Conservation (phyloP, 805 yeast genomes). For the Suhomyces sp. region DNA sequence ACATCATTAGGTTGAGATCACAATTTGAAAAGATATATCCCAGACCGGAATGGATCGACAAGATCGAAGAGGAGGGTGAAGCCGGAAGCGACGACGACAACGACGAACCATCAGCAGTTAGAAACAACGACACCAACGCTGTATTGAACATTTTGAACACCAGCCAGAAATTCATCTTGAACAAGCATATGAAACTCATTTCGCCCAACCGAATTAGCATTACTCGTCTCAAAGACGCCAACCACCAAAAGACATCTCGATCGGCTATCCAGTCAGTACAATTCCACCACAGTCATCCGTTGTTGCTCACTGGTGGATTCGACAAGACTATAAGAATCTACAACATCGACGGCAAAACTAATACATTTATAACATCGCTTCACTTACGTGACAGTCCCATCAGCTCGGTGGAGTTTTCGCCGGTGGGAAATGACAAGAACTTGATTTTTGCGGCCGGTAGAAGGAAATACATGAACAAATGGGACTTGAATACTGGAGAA, state of each 20-base stretch:
- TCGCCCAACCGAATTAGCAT: slow-evolving; percentile 73
- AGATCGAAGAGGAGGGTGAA: slow-evolving; percentile 34
- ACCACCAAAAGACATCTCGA: slow-evolving; percentile 60
- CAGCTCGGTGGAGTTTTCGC: slow-evolving; percentile 66
- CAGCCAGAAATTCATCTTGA: slow-evolving; percentile 38
- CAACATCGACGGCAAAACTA: slow-evolving; percentile 85
- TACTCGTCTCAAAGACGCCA: slow-evolving; percentile 84
- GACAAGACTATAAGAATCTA: slow-evolving; percentile 84
- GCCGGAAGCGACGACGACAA: slow-evolving; percentile 23
- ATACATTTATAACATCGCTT: slow-evolving; percentile 77
- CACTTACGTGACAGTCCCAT: slow-evolving; percentile 79
- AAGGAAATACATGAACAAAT: slow-evolving; percentile 85
- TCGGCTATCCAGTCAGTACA: slow-evolving; percentile 82
- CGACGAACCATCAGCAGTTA: slow-evolving; percentile 14
- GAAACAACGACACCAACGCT: slow-evolving; percentile 24
- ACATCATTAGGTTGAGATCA: slow-evolving; percentile 60
- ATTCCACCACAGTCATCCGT: slow-evolving; percentile 83
- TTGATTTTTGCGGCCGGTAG: slow-evolving; percentile 84
- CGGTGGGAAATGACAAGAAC: slow-evolving; percentile 29
- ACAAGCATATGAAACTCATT: slow-evolving; percentile 52
- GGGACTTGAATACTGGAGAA: slow-evolving; percentile 72
- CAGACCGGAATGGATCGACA: slow-evolving; percentile 74
- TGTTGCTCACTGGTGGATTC: slow-evolving; percentile 86
- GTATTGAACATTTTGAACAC: slow-evolving; percentile 30
- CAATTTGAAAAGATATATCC: slow-evolving; percentile 78